Conservation (phyloP, 129 eudicot species). For the Pulicaria dysenterica region DNA sequence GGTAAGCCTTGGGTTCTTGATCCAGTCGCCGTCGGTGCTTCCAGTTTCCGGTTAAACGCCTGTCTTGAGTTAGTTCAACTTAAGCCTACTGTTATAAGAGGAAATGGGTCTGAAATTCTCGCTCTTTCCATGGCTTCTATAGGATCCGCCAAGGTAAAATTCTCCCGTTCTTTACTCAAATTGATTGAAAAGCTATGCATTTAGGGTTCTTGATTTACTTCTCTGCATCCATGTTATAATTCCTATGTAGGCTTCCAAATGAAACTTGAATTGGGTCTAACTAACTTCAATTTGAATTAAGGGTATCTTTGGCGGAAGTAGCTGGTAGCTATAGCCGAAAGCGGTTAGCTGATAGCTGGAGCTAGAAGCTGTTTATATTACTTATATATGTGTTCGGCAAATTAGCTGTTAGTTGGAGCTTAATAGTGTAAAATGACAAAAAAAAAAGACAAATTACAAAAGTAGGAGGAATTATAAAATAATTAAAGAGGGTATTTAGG, state of each 20-base stretch:
- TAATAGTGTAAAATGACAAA: no score
- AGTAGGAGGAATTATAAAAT: no score
- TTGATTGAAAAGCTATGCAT: background rate
- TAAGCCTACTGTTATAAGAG: constrained; percentile 74
- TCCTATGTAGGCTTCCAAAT: background rate
- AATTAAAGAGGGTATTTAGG: no score
- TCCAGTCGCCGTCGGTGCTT: constrained; percentile 90
- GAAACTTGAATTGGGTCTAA: constrained; percentile 12
- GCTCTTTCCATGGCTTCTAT: constrained; percentile 61
- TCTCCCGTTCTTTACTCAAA: background rate
- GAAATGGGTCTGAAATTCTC: constrained; percentile 91
- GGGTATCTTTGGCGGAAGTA: no score
- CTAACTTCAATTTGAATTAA: background rate
- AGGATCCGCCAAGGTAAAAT: constrained; percentile 62
- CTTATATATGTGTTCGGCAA: no score
- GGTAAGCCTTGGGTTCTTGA: constrained; percentile 92
- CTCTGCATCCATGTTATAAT: background rate
- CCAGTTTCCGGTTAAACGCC: constrained; percentile 66
- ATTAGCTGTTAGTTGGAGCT: no score
- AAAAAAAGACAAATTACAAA: no score
- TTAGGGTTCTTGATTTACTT: background rate
- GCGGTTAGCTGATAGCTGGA: no score
- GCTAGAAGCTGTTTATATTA: no score
- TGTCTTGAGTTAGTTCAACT: constrained; percentile 67
- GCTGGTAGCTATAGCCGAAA: no score